phyloP scores from a whole-genome alignment of 768 basidiomycete genomes.

The Russula lepida region DNA sequence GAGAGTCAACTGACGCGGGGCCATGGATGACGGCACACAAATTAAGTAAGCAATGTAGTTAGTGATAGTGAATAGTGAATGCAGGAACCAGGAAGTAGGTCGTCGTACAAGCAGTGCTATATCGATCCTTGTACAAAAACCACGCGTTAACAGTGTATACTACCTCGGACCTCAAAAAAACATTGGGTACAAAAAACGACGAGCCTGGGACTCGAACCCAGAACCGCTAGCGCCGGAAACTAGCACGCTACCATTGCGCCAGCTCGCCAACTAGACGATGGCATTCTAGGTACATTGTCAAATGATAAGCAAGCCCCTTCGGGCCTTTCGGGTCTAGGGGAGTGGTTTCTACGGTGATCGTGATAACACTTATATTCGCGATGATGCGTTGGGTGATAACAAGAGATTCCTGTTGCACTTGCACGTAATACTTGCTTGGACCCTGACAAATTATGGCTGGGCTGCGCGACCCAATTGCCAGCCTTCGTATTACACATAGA shows the following conservation, averaged over 20 bases:
- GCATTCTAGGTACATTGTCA: background rate
- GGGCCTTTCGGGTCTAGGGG: too few species aligned
- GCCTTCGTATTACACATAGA: background rate
- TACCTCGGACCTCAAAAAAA: background rate
- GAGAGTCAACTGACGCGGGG: background rate
- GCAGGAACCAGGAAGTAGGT: too few species aligned
- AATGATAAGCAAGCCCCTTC: background rate
- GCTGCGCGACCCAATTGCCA: too few species aligned
- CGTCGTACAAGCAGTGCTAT: background rate
- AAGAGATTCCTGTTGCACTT: too few species aligned
- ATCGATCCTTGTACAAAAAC: background rate
- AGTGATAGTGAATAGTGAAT: too few species aligned
- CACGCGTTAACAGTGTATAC: background rate
- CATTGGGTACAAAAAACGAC: constrained; percentile 33
- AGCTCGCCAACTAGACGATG: constrained; percentile 34
- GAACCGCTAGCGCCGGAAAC: constrained; percentile 58
- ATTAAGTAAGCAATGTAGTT: constrained; percentile 25
- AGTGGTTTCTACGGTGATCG: too few species aligned
- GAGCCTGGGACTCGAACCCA: constrained; percentile 57
- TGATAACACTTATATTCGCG: too few species aligned
- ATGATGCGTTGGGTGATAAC: too few species aligned
- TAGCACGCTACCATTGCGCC: constrained; percentile 60
- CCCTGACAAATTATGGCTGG: too few species aligned
- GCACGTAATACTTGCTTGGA: too few species aligned
- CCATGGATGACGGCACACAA: background rate